Evolutionary conservation across 805 yeast species (phyloP), one percentile per base, ranked within the genome.

Genomic region (Yamadazyma endophytica): DNA sequence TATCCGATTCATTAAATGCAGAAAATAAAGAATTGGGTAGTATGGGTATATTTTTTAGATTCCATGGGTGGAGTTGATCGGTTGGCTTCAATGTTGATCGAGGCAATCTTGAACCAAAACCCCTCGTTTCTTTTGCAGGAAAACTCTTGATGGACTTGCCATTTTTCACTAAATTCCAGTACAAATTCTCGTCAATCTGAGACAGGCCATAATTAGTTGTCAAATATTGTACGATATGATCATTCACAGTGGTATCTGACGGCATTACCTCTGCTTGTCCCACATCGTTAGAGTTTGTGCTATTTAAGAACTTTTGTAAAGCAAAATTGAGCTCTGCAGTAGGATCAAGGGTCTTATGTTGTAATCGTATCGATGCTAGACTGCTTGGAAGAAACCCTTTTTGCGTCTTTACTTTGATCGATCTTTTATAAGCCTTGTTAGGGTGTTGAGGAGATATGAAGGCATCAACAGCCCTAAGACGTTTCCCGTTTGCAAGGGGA

Each of bases 361-460:
- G 61, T 40, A 78, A 79, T 38, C 70, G 66, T 27, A 19, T 17
- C 28, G 36, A 19, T 8, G 21, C n/a, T n/a, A n/a, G n/a, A n/a
- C n/a, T n/a, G 40, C 68, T 64, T 2, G 75, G 57, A 23, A 57
- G 55, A 33, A 75, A 62, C 1, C 86, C 85, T 40, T 77, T 75
- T 5, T 68, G 47, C 5, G 64, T 46, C 17, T 76, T 59, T 6
- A 59, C 35, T 34, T 68, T 68, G 24, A 74, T 58, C 4, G 73
- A 58, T 35, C 87, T 55, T 27, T 51, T 53, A 42, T 57, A 70
- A 21, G 67, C 68, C 9, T 52, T 53, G 3, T 73, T 56, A 0
- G 81, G 70, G 0, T 73, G 12, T 19, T 8, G n/a, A n/a, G 14
- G 12, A 33, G n/a, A 15, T 24, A 26, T 12, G 13, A 20, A 22